phyloP scores from a whole-genome alignment of 805 yeast genomes.

The Candida succiphila region DNA sequence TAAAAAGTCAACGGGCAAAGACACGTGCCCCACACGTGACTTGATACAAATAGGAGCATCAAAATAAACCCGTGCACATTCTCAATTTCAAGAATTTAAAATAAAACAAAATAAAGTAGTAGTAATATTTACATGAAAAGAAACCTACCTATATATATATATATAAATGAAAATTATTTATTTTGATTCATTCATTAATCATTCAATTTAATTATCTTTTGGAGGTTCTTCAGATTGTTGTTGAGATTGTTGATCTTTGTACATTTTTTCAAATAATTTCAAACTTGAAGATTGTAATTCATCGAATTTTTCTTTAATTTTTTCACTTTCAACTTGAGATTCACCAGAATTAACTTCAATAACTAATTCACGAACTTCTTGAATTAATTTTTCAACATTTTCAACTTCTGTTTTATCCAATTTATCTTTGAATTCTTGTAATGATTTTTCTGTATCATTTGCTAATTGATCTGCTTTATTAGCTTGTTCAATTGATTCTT shows the following conservation, averaged over 20 bases:
- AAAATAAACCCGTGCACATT: too few relatives aligned
- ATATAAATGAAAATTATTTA: too few relatives aligned
- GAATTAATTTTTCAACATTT: conserved; percentile 41
- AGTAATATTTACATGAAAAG: too few relatives aligned
- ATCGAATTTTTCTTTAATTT: conserved; percentile 63
- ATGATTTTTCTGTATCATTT: conserved; percentile 82
- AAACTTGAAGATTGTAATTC: conserved; percentile 67
- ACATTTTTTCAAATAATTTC: conserved; percentile 68
- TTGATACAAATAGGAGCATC: too few relatives aligned
- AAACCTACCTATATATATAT: too few relatives aligned
- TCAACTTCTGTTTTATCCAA: conserved; percentile 39
- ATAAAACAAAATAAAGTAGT: too few relatives aligned
- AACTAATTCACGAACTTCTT: conserved; percentile 53
- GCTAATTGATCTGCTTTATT: conserved; percentile 70
- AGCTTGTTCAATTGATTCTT: conserved; percentile 60
- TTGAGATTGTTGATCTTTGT: conserved; percentile 23
- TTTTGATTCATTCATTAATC: too few relatives aligned
- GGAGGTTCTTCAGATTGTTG: conserved; percentile 9
- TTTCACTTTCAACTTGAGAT: conserved; percentile 33
- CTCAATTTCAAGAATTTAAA: too few relatives aligned
- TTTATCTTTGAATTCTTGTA: conserved; percentile 64
- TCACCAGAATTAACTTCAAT: conserved; percentile 49
- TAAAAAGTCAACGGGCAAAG: too few relatives aligned
- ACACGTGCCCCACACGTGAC: too few relatives aligned
- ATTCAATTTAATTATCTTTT: too few relatives aligned